Conservation (phyloP, 305 asterid species). For the Fraxinus baroniana region DNA sequence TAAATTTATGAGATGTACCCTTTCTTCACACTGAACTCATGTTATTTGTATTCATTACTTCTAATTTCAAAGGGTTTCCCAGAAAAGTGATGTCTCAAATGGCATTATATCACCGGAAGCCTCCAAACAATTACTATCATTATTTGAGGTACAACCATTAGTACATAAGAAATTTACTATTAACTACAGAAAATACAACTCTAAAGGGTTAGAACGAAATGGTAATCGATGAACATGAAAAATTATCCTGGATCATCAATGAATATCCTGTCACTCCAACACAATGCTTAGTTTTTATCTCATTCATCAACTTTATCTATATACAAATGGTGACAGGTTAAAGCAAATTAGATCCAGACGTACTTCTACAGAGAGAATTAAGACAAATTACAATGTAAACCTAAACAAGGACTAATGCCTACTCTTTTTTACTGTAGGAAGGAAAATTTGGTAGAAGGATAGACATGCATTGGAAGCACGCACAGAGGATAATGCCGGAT, state of each 20-base stretch:
- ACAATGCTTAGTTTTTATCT: slow-evolving; percentile 3
- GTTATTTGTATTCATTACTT: background rate
- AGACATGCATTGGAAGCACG: slow-evolving; percentile 53
- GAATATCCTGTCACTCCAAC: slow-evolving; percentile 5
- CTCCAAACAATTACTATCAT: background rate
- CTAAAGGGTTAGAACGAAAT: background rate
- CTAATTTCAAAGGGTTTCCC: background rate
- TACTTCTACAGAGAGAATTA: background rate
- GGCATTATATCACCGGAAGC: background rate
- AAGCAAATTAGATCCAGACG: background rate
- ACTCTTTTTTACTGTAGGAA: slow-evolving; percentile 15
- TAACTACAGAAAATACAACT: background rate
- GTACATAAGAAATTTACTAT: background rate
- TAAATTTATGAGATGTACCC: background rate
- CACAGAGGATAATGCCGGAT: slow-evolving; percentile 31
- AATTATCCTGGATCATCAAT: background rate
- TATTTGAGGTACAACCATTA: background rate
- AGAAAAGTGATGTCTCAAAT: background rate
- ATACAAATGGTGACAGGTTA: background rate
- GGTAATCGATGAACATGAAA: background rate
- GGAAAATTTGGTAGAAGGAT: slow-evolving; percentile 12
- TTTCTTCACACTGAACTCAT: background rate
- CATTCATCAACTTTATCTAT: background rate
- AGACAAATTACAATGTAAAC: background rate
- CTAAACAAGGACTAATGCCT: slow-evolving; percentile 4